These are phyloP conservation scores for Termitomyces titanicus DNA, from an alignment of 768 basidiomycete species.

Conservation along the genomic window DNA sequence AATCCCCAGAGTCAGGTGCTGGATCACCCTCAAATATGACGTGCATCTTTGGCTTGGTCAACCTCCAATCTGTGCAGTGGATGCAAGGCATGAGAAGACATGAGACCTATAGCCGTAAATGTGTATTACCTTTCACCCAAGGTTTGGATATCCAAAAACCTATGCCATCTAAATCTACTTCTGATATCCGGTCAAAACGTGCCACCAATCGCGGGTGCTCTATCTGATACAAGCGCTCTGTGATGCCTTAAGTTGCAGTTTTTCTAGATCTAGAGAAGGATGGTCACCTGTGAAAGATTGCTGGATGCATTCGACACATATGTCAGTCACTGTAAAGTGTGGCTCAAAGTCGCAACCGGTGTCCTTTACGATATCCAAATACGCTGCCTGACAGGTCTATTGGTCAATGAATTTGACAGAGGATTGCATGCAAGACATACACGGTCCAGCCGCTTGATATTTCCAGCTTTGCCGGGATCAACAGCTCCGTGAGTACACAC, in stretches of 20 bases:
- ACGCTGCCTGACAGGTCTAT: constrained; percentile 34
- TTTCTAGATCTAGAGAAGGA: not conserved
- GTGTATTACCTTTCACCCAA: constrained; percentile 66
- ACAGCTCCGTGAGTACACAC: constrained; percentile 60
- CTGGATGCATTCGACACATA: constrained; percentile 61
- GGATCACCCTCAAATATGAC: constrained; percentile 53
- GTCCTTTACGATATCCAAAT: constrained; percentile 35
- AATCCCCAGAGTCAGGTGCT: constrained; percentile 59
- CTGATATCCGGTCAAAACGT: constrained; percentile 52
- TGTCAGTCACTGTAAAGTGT: constrained; percentile 41
- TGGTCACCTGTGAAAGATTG: constrained; percentile 53
- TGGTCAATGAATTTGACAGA: not conserved
- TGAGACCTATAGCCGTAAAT: not conserved
- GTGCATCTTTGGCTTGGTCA: constrained; percentile 77
- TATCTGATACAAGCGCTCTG: constrained; percentile 67
- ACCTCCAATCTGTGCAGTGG: constrained; percentile 60
- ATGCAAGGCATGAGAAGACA: not conserved
- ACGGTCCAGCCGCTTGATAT: constrained; percentile 67
- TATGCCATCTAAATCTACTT: constrained; percentile 34
- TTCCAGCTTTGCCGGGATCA: constrained; percentile 52
- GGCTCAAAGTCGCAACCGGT: constrained; percentile 50
- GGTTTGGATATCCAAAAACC: constrained; percentile 75
- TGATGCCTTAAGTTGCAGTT: constrained; percentile 1
- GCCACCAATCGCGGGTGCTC: constrained; percentile 63
- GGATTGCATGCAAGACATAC: constrained; percentile 29